A percentile compares a stretch with the other conserved stretches of the same genome.
Evolutionary conservation across 257 asterid genomes (phyloP).

Genomic region (Solanum sitiens): DNA sequence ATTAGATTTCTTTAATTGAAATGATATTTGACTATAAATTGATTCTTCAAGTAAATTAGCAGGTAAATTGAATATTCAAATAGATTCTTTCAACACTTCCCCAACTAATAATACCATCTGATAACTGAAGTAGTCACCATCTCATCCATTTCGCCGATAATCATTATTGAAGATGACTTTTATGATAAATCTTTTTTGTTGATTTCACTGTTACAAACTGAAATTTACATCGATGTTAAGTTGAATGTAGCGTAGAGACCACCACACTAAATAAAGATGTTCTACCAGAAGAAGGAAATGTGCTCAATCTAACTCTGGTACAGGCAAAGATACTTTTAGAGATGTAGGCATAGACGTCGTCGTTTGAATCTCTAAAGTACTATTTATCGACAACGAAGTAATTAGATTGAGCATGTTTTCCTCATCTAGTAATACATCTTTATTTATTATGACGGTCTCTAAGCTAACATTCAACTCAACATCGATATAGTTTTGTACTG

Average conservation of each 20-base stretch:
- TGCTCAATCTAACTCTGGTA: background rate
- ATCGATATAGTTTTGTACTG: too few species aligned
- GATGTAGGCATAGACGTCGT: too few species aligned
- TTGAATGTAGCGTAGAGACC: background rate
- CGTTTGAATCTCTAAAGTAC: too few species aligned
- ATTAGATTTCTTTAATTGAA: background rate
- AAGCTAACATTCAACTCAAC: too few species aligned
- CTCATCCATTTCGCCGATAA: background rate
- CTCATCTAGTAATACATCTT: too few species aligned
- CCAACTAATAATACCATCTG: background rate
- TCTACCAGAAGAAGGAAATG: background rate
- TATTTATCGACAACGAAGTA: too few species aligned
- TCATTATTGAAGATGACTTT: background rate
- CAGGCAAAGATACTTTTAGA: background rate
- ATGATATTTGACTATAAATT: background rate
- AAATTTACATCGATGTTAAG: background rate
- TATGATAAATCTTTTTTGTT: too few species aligned
- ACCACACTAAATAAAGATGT: background rate
- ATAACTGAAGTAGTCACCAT: rapidly evolving
- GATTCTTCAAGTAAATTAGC: too few species aligned
- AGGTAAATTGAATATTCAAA: background rate
- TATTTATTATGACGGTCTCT: too few species aligned
- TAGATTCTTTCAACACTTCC: background rate
- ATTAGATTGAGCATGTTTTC: too few species aligned
- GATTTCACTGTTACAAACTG: too few species aligned